phyloP scores from a whole-genome alignment of 192 early-diverging fungal species.

The Coemansia sp. region DNA sequence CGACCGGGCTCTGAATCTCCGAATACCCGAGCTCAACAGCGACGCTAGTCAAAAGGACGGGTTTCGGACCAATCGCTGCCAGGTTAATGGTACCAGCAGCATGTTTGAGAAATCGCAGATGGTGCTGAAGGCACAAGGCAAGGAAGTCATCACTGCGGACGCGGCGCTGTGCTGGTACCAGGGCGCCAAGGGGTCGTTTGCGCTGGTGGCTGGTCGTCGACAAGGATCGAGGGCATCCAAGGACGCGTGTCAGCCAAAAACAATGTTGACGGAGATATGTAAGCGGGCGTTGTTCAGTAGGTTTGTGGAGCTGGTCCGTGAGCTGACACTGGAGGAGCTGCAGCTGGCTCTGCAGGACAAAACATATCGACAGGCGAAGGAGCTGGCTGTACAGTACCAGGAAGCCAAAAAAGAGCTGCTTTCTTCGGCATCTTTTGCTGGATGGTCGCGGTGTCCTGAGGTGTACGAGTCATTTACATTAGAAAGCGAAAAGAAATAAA shows the following conservation, averaged over 20 bases:
- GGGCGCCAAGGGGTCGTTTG: slow-evolving; percentile 36
- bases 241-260: slow-evolving; percentile 20
- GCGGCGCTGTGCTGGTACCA: slow-evolving; percentile 46
- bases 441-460: slow-evolving; percentile 32
- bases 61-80: slow-evolving; percentile 21
- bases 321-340: not conserved
- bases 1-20: slow-evolving; percentile 65
- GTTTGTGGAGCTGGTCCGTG: not conserved
- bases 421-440: slow-evolving; percentile 12
- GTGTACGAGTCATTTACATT: slow-evolving; percentile 28
- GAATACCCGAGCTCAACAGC: slow-evolving; percentile 24
- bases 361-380: slow-evolving; percentile 38
- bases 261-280: slow-evolving; percentile 37
- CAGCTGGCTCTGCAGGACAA: not conserved
- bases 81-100: slow-evolving; percentile 8
- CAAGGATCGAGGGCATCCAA: slow-evolving; percentile 54
- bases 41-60: slow-evolving; percentile 17
- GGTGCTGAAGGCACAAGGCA: slow-evolving; percentile 5
- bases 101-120: slow-evolving; percentile 40
- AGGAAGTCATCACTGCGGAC: slow-evolving; percentile 32
- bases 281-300: slow-evolving; percentile 29
- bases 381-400: slow-evolving; percentile 26
- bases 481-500: not conserved
- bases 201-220: slow-evolving; percentile 56
- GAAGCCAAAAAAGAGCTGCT: slow-evolving; percentile 21